These are phyloP conservation scores for Pugionium cornutum DNA, from an alignment of 345 rosid genomes.

Conservation along the genomic window DNA sequence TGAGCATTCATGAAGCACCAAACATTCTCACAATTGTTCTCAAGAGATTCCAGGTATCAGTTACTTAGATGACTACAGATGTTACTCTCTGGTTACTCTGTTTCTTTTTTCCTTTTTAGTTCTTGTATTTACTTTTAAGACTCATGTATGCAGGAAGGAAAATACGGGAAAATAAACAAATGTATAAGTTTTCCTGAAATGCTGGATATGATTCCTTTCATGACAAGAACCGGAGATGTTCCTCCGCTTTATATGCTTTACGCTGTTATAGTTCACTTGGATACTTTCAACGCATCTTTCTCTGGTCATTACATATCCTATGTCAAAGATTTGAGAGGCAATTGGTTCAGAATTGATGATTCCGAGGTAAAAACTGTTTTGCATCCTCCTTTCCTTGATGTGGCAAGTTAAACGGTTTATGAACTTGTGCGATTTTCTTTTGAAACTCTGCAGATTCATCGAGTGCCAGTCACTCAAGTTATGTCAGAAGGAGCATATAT, in stretches of 20 bases:
- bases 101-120: too few relatives aligned
- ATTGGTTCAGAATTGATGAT: conserved; percentile 80
- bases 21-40: conserved; percentile 85
- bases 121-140: not conserved
- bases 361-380: conserved; percentile 52
- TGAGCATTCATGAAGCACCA: conserved; percentile 82
- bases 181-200: conserved; percentile 77
- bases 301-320: conserved; percentile 84
- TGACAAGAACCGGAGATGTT: conserved; percentile 65
- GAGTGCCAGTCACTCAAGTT: conserved; percentile 73
- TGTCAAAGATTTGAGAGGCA: conserved; percentile 69
- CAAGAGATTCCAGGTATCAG: conserved; percentile 77
- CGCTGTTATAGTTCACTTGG: conserved; percentile 82
- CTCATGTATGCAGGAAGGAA: conserved; percentile 60
- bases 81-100: conserved; percentile 1
- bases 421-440: not conserved
- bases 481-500: conserved; percentile 96
- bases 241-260: conserved; percentile 82
- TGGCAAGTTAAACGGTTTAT: not conserved
- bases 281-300: conserved; percentile 78
- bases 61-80: conserved; percentile 6
- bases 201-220: conserved; percentile 81
- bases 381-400: conserved; percentile 4
- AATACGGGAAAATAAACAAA: conserved; percentile 74
- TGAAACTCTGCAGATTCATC: conserved; percentile 55